Evolutionary conservation across 805 yeast species (phyloP), one percentile per base, ranked within the genome.

Genomic region (Yarrowia alimentaria): DNA sequence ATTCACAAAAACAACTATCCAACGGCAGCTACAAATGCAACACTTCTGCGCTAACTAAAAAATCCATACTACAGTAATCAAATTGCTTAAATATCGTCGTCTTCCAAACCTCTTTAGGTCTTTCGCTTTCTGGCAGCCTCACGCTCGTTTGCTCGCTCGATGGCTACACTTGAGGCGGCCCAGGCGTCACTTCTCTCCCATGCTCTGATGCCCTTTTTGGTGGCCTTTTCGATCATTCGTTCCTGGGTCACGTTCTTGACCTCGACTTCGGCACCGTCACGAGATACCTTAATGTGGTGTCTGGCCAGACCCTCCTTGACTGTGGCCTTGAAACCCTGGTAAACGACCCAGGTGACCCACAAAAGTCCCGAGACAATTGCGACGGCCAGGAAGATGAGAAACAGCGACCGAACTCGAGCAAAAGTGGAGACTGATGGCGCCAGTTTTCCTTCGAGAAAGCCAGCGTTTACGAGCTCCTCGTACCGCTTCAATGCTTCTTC

Each of bases 211-310:
- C 37, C 50, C 30, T 24, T 24, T 12, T 30, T 43, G n/a, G 50
- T 43, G 20, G 50, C 50, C 37, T 43, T 43, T n/a, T 43, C 37
- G n/a, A 43, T 24, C 21, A 43, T 43, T 22, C 50, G 50, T n/a
- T 43, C 50, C 37, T 43, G 29, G n/a, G 50, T 22, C 16, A 43
- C 50, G 11, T 17, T 22, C 50, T 43, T 43, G 17, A 43, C 50
- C 30, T 31, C 50, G 19, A 43, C 50, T 32, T 43, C 17, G 4
- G 50, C 50, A 12, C 50, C 50, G n/a, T 43, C 50, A 12, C 50
- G 50, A 30, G 50, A 43, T 16, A 43, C 50, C 28, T 30, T 30
- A 22, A 43, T 31, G 17, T 43, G 50, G 28, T 43, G 50, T 16
- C 50, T 28, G 13, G 20, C 29, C 6, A 43, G 37, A 16, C 37